These are phyloP conservation scores for Eucalyptus lansdowneana DNA, from an alignment of 345 rosid genomes.

Conservation along the genomic window DNA sequence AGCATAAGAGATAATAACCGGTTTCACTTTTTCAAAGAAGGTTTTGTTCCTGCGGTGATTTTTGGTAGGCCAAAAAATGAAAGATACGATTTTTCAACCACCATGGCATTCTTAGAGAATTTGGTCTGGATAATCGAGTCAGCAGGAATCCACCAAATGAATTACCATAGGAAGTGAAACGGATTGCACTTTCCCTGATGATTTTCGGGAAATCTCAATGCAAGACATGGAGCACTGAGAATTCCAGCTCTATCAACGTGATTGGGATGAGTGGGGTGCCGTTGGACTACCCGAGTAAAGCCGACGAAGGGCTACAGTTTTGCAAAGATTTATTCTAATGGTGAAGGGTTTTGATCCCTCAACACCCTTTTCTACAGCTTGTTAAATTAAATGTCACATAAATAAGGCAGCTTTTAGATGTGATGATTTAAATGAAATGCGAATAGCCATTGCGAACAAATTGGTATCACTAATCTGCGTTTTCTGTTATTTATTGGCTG, in stretches of 20 bases:
- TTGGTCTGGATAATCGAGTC: background rate
- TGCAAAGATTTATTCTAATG: background rate
- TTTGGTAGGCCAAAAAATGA: slow-evolving; percentile 9
- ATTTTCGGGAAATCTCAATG: background rate
- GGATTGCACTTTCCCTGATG: background rate
- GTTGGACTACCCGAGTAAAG: background rate
- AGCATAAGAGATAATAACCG: slow-evolving; percentile 38
- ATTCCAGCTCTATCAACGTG: background rate
- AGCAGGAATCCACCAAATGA: background rate
- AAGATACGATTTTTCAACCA: background rate
- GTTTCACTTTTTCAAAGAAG: slow-evolving; percentile 41
- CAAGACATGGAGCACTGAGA: background rate
- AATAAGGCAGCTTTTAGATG: background rate
- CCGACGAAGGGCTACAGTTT: background rate
- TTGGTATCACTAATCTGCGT: background rate
- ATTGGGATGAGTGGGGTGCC: background rate
- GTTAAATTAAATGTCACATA: background rate
- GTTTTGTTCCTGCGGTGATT: slow-evolving; percentile 39
- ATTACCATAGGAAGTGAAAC: background rate
- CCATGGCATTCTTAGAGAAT: background rate
- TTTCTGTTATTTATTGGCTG: background rate
- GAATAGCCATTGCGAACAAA: background rate
- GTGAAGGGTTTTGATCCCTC: background rate
- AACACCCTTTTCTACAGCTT: background rate
- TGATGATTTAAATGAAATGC: background rate